Evolutionary conservation across 352 stramenopile species (phyloP).

Genomic region (Phytophthora litchii): DNA sequence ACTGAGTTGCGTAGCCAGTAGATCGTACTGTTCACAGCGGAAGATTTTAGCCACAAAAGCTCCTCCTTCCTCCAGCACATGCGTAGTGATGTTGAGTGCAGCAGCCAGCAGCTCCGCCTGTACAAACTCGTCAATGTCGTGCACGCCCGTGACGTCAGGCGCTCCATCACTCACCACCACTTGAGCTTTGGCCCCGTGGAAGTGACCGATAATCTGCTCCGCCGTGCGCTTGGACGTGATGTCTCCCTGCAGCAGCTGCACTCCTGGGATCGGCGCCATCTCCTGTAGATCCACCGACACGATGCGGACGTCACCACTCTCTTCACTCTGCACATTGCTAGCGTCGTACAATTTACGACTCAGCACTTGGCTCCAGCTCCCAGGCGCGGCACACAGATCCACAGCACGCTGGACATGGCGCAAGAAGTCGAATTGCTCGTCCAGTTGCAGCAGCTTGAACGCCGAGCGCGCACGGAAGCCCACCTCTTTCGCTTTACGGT

Average conservation of each 20-base stretch:
- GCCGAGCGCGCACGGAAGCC: slow-evolving; percentile 97
- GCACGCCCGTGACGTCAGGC: slow-evolving; percentile 99
- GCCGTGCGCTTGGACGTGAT: slow-evolving; percentile 98
- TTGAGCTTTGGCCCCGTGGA: slow-evolving; percentile 94
- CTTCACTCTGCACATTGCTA: slow-evolving; percentile 30
- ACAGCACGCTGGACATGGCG: slow-evolving; percentile 92
- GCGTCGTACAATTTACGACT: slow-evolving; percentile 85
- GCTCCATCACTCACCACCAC: slow-evolving; percentile 99
- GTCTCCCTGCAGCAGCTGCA: slow-evolving; percentile 95
- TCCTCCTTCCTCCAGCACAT: slow-evolving; percentile 93
- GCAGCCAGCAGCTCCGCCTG: slow-evolving; percentile 96
- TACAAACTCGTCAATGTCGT: slow-evolving; percentile 99
- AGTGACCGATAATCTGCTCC: slow-evolving; percentile 95
- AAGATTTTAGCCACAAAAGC: slow-evolving; percentile 99
- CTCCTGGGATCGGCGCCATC: slow-evolving; percentile 97
- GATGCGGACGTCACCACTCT: slow-evolving; percentile 73
- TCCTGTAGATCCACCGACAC: slow-evolving; percentile 99
- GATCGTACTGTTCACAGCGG: slow-evolving; percentile 94
- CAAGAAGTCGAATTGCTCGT: slow-evolving; percentile 98
- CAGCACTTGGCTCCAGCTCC: slow-evolving; percentile 98
- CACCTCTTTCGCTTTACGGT: slow-evolving; percentile 94
- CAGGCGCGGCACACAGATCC: slow-evolving; percentile 98
- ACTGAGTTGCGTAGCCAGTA: slow-evolving; percentile 96
- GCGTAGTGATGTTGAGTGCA: slow-evolving; percentile 98
- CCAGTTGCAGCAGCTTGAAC: slow-evolving; percentile 99